Conservation (phyloP, 805 yeast species). For the Candida incommunis region DNA sequence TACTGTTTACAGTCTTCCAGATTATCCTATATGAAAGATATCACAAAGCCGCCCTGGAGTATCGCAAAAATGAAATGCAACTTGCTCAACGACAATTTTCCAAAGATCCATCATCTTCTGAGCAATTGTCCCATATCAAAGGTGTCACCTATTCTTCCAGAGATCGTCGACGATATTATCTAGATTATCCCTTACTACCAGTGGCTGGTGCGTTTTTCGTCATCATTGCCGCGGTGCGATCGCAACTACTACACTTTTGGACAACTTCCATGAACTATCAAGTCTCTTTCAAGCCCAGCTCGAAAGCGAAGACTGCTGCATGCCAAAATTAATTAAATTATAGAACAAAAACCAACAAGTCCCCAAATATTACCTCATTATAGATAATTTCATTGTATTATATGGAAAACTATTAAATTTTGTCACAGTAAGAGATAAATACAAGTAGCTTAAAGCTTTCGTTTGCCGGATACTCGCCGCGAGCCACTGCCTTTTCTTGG, state of each 20-base stretch:
- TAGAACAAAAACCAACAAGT: no score
- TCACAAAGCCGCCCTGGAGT: conserved; percentile 3
- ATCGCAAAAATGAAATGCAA: background rate
- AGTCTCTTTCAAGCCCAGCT: conserved; percentile 9
- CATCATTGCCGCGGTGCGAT: conserved; percentile 10
- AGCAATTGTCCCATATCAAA: background rate
- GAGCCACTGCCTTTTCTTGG: no score
- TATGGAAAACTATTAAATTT: no score
- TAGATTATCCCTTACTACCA: conserved; percentile 11
- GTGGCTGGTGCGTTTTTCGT: conserved; percentile 12
- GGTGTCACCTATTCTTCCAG: background rate
- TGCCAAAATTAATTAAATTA: no score
- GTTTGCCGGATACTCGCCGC: no score
- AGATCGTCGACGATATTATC: background rate
- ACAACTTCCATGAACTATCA: conserved; percentile 7
- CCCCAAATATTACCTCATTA: no score
- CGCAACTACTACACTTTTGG: conserved; percentile 11
- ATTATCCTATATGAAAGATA: conserved; percentile 9
- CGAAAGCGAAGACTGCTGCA: background rate
- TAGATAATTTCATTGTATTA: background rate
- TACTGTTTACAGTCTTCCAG: conserved; percentile 8
- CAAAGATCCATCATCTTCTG: background rate
- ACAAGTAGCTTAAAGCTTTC: no score
- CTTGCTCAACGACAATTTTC: background rate
- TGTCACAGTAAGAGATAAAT: no score